Conservation (phyloP, 371 early-diverging fungal species). For the Apophysomyces variabilis region DNA sequence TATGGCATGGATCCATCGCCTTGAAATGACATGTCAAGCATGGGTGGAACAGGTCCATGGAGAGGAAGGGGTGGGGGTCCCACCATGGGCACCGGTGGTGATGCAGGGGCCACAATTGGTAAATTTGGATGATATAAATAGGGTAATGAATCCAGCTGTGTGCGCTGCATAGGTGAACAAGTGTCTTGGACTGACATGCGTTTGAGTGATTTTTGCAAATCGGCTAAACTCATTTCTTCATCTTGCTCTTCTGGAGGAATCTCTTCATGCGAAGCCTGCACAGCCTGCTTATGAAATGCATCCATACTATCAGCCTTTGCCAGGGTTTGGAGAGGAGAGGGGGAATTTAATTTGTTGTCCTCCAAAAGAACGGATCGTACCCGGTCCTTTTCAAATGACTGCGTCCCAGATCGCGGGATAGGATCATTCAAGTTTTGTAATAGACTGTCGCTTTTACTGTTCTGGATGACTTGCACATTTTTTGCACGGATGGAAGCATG, state of each 20-base stretch:
- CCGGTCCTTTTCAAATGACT: background rate
- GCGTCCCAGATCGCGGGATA: background rate
- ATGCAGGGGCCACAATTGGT: constrained; percentile 32
- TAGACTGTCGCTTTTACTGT: constrained; percentile 15
- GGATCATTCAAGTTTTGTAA: constrained; percentile 5
- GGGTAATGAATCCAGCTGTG: constrained; percentile 15
- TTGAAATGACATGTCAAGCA: background rate
- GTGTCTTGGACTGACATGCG: constrained; percentile 21
- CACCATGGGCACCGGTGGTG: constrained; percentile 29
- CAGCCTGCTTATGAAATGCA: constrained; percentile 16
- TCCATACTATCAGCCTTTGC: constrained; percentile 20
- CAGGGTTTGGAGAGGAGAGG: constrained; percentile 21
- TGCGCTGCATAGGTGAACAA: constrained; percentile 6
- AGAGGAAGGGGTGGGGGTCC: background rate
- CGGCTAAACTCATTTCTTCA: constrained; percentile 43
- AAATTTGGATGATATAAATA: constrained; percentile 19
- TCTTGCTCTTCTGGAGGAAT: constrained; percentile 26
- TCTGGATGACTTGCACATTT: constrained; percentile 23
- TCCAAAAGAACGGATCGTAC: constrained; percentile 4
- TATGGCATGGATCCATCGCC: background rate
- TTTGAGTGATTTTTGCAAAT: constrained; percentile 33
- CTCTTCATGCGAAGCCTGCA: constrained; percentile 5
- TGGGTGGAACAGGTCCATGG: background rate
- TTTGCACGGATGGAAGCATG: constrained; percentile 44
- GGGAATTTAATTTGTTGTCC: constrained; percentile 1